Conservation (phyloP, 345 rosid genomes). For the Euphorbia lathyris region DNA sequence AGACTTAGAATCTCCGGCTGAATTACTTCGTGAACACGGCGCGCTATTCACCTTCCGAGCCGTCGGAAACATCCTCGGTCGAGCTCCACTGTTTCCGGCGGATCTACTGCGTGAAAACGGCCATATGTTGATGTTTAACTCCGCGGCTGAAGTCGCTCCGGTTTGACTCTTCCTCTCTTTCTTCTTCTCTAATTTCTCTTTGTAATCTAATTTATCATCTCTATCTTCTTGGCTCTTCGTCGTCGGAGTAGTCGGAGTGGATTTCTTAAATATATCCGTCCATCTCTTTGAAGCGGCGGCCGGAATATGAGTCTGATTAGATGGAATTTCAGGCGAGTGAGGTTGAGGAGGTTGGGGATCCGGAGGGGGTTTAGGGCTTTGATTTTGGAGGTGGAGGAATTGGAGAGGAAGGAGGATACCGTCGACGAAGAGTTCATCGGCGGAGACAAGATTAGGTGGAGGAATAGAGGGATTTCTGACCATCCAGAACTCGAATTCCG, state of each 20-base stretch:
- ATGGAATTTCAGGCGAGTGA: too few relatives aligned
- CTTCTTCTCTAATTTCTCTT: constrained; percentile 31
- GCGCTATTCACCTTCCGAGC: constrained; percentile 73
- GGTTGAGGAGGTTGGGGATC: constrained; percentile 8
- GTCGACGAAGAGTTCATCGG: constrained; percentile 71
- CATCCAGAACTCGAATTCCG: constrained; percentile 81
- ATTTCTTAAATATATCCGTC: constrained; percentile 61
- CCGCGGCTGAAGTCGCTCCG: constrained; percentile 38
- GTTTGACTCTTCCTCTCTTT: constrained; percentile 34
- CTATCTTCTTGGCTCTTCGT: neutral
- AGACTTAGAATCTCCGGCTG: constrained; percentile 55
- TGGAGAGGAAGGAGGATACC: constrained; percentile 69
- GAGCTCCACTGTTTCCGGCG: constrained; percentile 52
- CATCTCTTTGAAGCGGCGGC: constrained; percentile 53
- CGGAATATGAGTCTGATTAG: too few relatives aligned
- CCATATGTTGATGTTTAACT: constrained; percentile 76
- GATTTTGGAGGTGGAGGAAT: constrained; percentile 25
- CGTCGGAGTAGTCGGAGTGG: constrained; percentile 28
- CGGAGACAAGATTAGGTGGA: constrained; percentile 50
- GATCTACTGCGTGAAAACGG: constrained; percentile 86
- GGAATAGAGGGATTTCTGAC: constrained; percentile 46
- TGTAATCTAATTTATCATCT: neutral
- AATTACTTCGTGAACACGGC: constrained; percentile 77
- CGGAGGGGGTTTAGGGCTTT: constrained; percentile 16
- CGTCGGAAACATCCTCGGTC: constrained; percentile 48